phyloP scores from a whole-genome alignment of 2,329 filamentous ascomycete genomes.

The Sordariomycetes sp. region DNA sequence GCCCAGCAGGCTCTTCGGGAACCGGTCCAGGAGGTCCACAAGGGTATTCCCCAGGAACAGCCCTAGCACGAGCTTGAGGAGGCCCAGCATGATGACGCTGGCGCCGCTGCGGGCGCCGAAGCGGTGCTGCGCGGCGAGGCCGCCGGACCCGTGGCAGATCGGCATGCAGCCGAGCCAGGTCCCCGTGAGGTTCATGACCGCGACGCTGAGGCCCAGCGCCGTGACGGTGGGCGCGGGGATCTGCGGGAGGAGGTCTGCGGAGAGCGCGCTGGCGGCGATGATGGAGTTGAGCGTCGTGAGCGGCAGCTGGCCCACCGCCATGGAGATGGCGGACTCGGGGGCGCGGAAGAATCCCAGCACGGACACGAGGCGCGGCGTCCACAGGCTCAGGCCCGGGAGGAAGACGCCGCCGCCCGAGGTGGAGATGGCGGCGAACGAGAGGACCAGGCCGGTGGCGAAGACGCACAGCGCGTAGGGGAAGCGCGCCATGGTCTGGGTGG shows the following conservation, averaged over 20 bases:
- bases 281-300: slow-evolving; percentile 89
- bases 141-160: slow-evolving; percentile 85
- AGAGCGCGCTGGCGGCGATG: slow-evolving; percentile 74
- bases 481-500: slow-evolving; percentile 51
- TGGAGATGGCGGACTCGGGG: slow-evolving; percentile 29
- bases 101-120: slow-evolving; percentile 86
- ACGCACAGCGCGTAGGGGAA: slow-evolving; percentile 72
- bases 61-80: slow-evolving; percentile 66
- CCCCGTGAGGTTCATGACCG: slow-evolving; percentile 70
- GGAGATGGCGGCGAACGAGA: slow-evolving; percentile 40
- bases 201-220: slow-evolving; percentile 70
- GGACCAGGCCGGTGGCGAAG: slow-evolving; percentile 56
- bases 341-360: slow-evolving; percentile 7
- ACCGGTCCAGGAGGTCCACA: slow-evolving; percentile 57
- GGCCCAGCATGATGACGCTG: slow-evolving; percentile 69
- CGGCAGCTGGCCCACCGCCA: slow-evolving; percentile 78
- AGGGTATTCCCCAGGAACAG: slow-evolving; percentile 65
- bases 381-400: slow-evolving; percentile 47
- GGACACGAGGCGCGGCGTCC: slow-evolving; percentile 40
- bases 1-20: slow-evolving; percentile 68
- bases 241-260: slow-evolving; percentile 64
- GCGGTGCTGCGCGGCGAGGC: slow-evolving; percentile 79
- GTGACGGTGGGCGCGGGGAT: slow-evolving; percentile 61
- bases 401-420: slow-evolving; percentile 13
- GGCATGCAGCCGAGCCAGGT: slow-evolving; percentile 96